phyloP scores from a whole-genome alignment of 2,329 filamentous ascomycete species.

The Fusarium sp. region DNA sequence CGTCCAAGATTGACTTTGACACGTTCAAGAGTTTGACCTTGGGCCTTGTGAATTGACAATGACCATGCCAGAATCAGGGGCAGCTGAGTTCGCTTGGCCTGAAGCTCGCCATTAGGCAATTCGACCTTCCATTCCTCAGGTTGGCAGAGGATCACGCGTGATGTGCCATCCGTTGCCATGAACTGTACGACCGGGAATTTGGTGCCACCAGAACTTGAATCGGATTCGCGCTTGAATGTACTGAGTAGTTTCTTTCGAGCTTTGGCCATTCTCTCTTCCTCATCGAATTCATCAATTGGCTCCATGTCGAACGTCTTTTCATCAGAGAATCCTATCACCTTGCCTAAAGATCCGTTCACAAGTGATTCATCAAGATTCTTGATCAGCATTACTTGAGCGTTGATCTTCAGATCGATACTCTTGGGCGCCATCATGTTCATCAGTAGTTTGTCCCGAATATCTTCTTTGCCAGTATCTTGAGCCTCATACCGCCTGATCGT shows the following conservation, averaged over 20 bases:
- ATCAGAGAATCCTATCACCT: conserved; percentile 66
- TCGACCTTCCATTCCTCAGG: conserved; percentile 97
- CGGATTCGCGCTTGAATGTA: conserved; percentile 55
- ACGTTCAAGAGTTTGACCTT: conserved; percentile 91
- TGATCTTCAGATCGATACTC: conserved; percentile 82
- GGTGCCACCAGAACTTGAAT: conserved; percentile 59
- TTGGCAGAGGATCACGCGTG: conserved; percentile 74
- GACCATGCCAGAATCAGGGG: conserved; percentile 97
- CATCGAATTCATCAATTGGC: conserved; percentile 54
- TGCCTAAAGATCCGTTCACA: conserved; percentile 94
- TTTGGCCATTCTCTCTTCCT: conserved; percentile 56
- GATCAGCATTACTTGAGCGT: conserved; percentile 99
- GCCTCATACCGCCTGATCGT: conserved; percentile 76
- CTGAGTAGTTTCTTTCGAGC: conserved; percentile 66
- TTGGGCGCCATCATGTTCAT: conserved; percentile 94
- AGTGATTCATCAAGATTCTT: conserved; percentile 96
- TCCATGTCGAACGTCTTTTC: conserved; percentile 53
- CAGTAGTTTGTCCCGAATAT: conserved; percentile 79
- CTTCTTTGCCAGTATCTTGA: conserved; percentile 77
- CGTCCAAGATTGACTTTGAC: conserved; percentile 94
- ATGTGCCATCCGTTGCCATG: conserved; percentile 76
- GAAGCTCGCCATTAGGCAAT: conserved; percentile 91
- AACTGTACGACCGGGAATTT: conserved; percentile 90
- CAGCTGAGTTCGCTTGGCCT: conserved; percentile 83
- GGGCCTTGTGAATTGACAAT: conserved; percentile 96